phyloP scores from a whole-genome alignment of 345 rosid genomes.

The Boechera retrofracta region DNA sequence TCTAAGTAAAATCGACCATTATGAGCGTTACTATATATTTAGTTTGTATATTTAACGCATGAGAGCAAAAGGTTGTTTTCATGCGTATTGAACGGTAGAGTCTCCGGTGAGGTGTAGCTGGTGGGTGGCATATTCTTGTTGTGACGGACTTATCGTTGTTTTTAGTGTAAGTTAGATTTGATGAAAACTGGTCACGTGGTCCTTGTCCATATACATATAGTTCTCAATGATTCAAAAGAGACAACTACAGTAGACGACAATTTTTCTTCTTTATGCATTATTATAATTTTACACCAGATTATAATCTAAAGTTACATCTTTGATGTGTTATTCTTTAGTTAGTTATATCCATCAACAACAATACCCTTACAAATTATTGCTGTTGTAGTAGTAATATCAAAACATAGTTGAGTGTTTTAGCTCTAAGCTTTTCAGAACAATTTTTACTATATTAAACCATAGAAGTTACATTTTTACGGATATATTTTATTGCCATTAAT shows the following conservation, averaged over 20 bases:
- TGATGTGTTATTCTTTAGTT: background rate
- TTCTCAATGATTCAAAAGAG: constrained; percentile 24
- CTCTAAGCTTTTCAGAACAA: background rate
- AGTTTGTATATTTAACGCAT: background rate
- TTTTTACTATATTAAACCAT: background rate
- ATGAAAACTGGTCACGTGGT: constrained; percentile 21
- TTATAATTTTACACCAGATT: background rate
- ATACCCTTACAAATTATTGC: background rate
- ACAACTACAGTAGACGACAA: constrained; percentile 1
- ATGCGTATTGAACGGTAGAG: background rate
- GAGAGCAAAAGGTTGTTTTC: background rate
- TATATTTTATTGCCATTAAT: background rate
- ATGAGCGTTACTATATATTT: background rate
- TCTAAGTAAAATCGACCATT: background rate
- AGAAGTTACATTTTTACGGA: background rate
- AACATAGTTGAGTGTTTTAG: background rate
- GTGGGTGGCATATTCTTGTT: constrained; percentile 33
- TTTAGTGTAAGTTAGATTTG: constrained; percentile 24
- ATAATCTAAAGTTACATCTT: background rate
- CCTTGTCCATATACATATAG: constrained; percentile 12
- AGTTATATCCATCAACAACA: background rate
- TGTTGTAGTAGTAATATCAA: background rate
- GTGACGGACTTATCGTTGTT: constrained; percentile 2
- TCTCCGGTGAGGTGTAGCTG: constrained; percentile 17
- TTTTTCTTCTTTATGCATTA: background rate